phyloP scores from a whole-genome alignment of 352 stramenopile genomes.

The Phytophthora pluvialis region DNA sequence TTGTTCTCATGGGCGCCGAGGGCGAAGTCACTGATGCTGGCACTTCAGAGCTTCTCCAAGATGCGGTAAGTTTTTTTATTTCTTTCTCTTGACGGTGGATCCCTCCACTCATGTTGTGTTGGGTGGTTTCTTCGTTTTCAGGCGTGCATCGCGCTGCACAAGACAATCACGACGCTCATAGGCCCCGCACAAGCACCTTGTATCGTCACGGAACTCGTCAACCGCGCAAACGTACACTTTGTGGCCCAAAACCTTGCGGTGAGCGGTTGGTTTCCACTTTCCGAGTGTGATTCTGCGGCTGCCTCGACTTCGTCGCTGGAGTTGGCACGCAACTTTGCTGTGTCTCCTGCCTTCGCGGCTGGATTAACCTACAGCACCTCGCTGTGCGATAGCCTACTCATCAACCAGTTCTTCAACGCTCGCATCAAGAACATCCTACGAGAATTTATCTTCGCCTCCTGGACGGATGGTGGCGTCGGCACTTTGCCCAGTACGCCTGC shows the following conservation, averaged over 20 bases:
- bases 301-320: conserved; percentile 50
- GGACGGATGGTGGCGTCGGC: conserved; percentile 55
- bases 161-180: conserved; percentile 70
- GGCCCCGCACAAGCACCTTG: conserved; percentile 57
- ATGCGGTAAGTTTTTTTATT: conserved; percentile 52
- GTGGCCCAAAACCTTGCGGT: conserved; percentile 72
- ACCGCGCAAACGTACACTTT: conserved; percentile 83
- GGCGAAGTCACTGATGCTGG: conserved; percentile 60
- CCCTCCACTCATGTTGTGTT: background rate
- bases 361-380: conserved; percentile 86
- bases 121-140: conserved; percentile 14
- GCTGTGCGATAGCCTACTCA: conserved; percentile 83
- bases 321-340: conserved; percentile 70
- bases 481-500: conserved; percentile 28
- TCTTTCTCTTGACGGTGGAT: no score
- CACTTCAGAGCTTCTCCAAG: conserved; percentile 71
- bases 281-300: conserved; percentile 34
- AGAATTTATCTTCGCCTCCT: conserved; percentile 87
- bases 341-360: conserved; percentile 77
- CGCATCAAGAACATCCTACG: conserved; percentile 88
- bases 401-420: conserved; percentile 89
- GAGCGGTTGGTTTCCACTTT: conserved; percentile 73
- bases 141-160: conserved; percentile 78
- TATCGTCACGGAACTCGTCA: conserved; percentile 83
- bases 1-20: conserved; percentile 81